A percentile compares a stretch with the other conserved stretches of the same genome.
phyloP scores from a whole-genome alignment of 2,329 filamentous ascomycete species.

The Trichophyton benhamiae region DNA sequence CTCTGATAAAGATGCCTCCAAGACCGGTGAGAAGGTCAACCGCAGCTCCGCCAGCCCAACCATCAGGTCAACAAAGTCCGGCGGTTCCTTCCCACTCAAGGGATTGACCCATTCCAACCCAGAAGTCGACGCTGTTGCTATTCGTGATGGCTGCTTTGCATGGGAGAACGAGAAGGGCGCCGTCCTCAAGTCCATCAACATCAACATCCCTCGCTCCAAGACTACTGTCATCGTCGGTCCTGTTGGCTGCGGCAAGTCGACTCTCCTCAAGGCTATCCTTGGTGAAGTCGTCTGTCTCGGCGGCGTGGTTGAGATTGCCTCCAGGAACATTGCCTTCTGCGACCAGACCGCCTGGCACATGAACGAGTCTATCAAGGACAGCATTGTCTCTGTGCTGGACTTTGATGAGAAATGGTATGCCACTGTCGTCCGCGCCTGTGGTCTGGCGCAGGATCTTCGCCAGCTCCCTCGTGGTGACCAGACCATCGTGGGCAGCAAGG shows the following conservation, averaged over 20 bases:
- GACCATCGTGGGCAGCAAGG: constrained; percentile 41
- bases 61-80: constrained; percentile 6
- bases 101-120: constrained; percentile 8
- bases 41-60: constrained; percentile 4
- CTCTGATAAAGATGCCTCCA: neutral
- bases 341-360: constrained; percentile 32
- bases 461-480: constrained; percentile 31
- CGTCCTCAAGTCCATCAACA: constrained; percentile 30
- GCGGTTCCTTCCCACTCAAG: constrained; percentile 11
- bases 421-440: constrained; percentile 26
- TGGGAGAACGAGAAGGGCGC: constrained; percentile 36
- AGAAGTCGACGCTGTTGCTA: constrained; percentile 23
- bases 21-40: neutral
- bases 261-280: constrained; percentile 35
- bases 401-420: constrained; percentile 29
- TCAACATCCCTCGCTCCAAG: constrained; percentile 31
- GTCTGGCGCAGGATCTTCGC: constrained; percentile 29
- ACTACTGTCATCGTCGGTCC: constrained; percentile 41
- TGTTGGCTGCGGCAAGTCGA: constrained; percentile 43
- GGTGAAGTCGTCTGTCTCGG: constrained; percentile 29
- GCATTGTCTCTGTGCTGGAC: constrained; percentile 27
- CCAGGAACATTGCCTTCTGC: constrained; percentile 29
- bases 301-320: constrained; percentile 25
- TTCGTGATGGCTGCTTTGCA: constrained; percentile 37
- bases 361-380: constrained; percentile 32